Conservation (phyloP, 192 early-diverging fungal genomes). For the Coemansia sp. region DNA sequence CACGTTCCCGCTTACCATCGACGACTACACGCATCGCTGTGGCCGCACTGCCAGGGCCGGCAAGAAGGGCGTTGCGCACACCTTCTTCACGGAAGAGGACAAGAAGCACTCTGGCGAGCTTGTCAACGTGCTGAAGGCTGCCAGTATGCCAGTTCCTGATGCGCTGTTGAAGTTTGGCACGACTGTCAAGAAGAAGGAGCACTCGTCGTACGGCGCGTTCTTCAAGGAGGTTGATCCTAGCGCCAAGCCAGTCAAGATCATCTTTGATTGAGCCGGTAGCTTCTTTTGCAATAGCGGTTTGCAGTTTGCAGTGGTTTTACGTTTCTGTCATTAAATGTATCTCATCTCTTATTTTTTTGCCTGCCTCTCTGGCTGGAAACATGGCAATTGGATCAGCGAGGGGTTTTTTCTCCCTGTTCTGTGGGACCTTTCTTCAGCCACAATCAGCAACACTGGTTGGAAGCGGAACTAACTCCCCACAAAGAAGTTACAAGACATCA, state of each 20-base stretch:
- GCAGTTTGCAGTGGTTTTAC: too few species aligned
- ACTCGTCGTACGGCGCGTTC: constrained; percentile 93
- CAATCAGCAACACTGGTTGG: background rate
- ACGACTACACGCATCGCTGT: constrained; percentile 92
- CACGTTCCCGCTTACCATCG: constrained; percentile 96
- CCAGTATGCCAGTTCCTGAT: constrained; percentile 82
- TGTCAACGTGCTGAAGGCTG: constrained; percentile 89
- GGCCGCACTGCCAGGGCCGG: constrained; percentile 97
- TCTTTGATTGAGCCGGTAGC: constrained; percentile 61
- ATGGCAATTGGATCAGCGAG: background rate
- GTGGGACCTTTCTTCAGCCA: background rate
- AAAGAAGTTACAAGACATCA: background rate
- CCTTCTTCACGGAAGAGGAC: constrained; percentile 90
- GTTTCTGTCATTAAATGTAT: too few species aligned
- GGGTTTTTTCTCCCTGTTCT: background rate
- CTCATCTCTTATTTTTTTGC: too few species aligned
- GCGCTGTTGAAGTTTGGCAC: constrained; percentile 92
- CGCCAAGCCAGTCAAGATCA: constrained; percentile 89
- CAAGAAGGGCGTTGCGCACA: constrained; percentile 85
- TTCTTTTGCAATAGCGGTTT: too few species aligned
- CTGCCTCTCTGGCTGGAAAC: too few species aligned
- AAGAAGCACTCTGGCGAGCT: constrained; percentile 85
- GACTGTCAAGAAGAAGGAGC: constrained; percentile 96
- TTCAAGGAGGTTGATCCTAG: constrained; percentile 85
- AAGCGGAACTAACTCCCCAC: too few species aligned